Conservation (phyloP, 345 rosid species). For the Boechera retrofracta region DNA sequence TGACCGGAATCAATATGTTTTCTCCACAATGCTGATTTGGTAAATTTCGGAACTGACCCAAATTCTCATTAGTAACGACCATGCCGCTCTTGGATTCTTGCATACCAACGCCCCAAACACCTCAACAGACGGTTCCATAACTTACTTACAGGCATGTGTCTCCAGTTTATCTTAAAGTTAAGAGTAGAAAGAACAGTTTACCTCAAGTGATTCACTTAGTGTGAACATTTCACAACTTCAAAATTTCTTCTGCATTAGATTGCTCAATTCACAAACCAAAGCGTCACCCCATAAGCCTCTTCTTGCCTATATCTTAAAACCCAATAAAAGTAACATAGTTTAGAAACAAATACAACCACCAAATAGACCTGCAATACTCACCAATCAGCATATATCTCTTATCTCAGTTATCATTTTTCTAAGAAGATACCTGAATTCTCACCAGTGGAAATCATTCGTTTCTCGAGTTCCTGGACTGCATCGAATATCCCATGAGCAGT, state of each 20-base stretch:
- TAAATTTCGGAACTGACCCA: not conserved
- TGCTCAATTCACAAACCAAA: conserved; percentile 16
- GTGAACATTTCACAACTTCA: conserved; percentile 8
- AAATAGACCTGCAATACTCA: not conserved
- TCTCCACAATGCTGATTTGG: not conserved
- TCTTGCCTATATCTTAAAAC: conserved; percentile 31
- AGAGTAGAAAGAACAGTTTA: not conserved
- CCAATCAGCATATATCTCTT: not conserved
- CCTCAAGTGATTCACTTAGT: conserved; percentile 2
- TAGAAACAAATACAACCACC: conserved; percentile 16
- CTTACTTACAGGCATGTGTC: conserved; percentile 11
- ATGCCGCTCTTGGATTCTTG: not conserved
- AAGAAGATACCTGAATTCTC: conserved; percentile 47
- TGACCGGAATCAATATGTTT: not conserved
- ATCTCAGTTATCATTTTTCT: not conserved
- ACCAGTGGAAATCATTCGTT: conserved; percentile 47
- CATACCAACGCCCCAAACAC: conserved; percentile 6
- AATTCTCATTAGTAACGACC: not conserved
- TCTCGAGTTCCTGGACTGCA: conserved; percentile 62
- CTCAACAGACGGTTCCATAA: not conserved
- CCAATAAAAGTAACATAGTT: conserved; percentile 27
- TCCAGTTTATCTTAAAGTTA: not conserved
- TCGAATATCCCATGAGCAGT: conserved; percentile 67
- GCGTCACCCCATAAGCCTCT: conserved; percentile 34
- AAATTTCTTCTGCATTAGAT: conserved; percentile 18